phyloP scores from a whole-genome alignment of 139 green algal species.

The Micractinium conductrix region DNA sequence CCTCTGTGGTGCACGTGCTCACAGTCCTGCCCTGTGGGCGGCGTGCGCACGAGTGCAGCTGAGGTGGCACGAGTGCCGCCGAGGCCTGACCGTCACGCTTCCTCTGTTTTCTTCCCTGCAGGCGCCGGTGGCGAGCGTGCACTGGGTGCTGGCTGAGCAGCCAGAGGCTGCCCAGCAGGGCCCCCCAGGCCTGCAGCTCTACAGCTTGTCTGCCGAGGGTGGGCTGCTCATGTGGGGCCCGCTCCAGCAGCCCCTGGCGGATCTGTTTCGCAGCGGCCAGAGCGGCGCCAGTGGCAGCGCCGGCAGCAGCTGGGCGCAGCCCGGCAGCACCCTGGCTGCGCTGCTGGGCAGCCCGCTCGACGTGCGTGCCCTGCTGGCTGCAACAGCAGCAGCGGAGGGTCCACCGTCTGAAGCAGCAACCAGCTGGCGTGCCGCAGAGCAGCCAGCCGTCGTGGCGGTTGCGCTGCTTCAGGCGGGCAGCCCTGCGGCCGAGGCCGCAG shows the following conservation, averaged over 20 bases:
- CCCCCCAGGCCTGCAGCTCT: not conserved
- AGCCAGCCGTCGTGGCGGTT: not conserved
- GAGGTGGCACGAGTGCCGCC: too few species aligned
- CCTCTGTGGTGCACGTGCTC: too few species aligned
- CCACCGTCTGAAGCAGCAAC: not conserved
- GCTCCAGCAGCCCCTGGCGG: not conserved
- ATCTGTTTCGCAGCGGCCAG: constrained; percentile 9
- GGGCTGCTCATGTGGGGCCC: constrained; percentile 29
- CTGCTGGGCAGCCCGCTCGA: not conserved
- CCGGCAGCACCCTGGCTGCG: not conserved
- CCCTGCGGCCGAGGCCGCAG: not conserved
- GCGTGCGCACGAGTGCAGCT: too few species aligned
- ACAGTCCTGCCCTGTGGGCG: too few species aligned
- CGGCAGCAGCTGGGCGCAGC: not conserved
- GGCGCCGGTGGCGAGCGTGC: not conserved
- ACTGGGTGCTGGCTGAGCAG: not conserved
- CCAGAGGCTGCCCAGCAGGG: not conserved
- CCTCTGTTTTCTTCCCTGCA: too few species aligned
- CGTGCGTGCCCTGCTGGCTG: not conserved
- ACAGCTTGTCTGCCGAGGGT: constrained; percentile 35
- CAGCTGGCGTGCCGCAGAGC: not conserved
- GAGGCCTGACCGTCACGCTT: too few species aligned
- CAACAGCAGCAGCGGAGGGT: not conserved
- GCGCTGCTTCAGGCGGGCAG: not conserved
- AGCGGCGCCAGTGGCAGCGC: not conserved